A percentile compares a stretch with the other conserved stretches of the same genome.
These are phyloP conservation scores for Exophiala viscosa DNA, from an alignment of 2,329 filamentous ascomycete species.

Conservation along the genomic window DNA sequence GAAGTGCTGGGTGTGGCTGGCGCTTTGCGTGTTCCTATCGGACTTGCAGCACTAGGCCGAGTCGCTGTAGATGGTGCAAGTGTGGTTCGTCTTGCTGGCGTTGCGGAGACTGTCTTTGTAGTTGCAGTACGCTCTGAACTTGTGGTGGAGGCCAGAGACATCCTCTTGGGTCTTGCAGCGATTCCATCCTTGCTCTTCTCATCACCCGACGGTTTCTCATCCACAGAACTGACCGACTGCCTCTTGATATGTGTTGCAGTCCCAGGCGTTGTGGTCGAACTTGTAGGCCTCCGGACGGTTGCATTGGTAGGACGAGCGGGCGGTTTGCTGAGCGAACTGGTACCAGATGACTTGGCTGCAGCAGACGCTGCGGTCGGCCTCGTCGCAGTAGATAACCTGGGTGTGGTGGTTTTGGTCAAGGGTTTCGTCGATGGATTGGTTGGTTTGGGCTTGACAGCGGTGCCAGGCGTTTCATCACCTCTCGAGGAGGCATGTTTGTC, in stretches of 20 bases:
- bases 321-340: slow-evolving; percentile 43
- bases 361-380: slow-evolving; percentile 29
- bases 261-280: slow-evolving; percentile 35
- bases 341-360: slow-evolving; percentile 32
- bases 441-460: slow-evolving; percentile 29
- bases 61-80: slow-evolving; percentile 8
- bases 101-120: slow-evolving; percentile 14
- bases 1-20: slow-evolving; percentile 29
- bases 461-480: slow-evolving; percentile 7
- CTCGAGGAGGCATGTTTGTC: slow-evolving; percentile 14
- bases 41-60: slow-evolving; percentile 37
- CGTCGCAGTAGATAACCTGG: slow-evolving; percentile 30
- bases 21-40: slow-evolving; percentile 34
- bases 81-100: slow-evolving; percentile 18
- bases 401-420: slow-evolving; percentile 34
- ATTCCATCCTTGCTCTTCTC: slow-evolving; percentile 41
- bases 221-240: slow-evolving; percentile 38
- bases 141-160: slow-evolving; percentile 41
- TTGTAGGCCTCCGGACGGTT: slow-evolving; percentile 34
- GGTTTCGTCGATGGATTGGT: slow-evolving; percentile 34
- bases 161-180: slow-evolving; percentile 42
- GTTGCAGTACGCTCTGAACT: slow-evolving; percentile 27
- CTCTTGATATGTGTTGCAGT: slow-evolving; percentile 40
- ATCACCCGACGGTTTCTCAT: slow-evolving; percentile 36
- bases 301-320: slow-evolving; percentile 39